Evolutionary conservation across 768 basidiomycete species (phyloP), one percentile per base, ranked within the genome.

Genomic region (Coprinopsis cinerea): DNA sequence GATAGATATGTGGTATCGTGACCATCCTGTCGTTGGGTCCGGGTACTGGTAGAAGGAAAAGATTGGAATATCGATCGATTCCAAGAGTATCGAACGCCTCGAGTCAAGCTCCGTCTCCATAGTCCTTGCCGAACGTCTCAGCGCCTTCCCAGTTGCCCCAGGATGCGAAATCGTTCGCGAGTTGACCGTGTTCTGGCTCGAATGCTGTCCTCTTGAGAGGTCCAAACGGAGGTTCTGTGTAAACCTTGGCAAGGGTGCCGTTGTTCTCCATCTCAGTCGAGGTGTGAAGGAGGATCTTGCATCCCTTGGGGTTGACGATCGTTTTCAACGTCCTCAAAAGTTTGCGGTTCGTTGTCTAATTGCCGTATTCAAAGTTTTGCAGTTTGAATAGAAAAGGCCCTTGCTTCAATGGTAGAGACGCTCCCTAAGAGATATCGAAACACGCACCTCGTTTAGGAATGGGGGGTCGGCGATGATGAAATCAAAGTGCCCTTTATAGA

Each of bases 81-180:
- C n/a, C n/a, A n/a, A n/a, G n/a, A n/a, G n/a, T n/a, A n/a, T n/a
- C n/a, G n/a, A n/a, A n/a, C n/a, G n/a, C n/a, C n/a, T n/a, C n/a
- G n/a, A n/a, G n/a, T n/a, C n/a, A n/a, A n/a, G n/a, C 28, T 24
- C 5, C 2, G 5, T 15, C 23, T 20, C 24, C 36, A 27, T n/a
- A n/a, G 14, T 13, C 20, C 35, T 28, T 26, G 11, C 68, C 67
- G 44, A 68, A 63, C 2, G 64, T 45, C 49, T 71, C 66, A 18
- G 66, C 68, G 6, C 67, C 70, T 14, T 69, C 65, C 71, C 72
- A 74, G 28, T 63, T 66, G 9, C 67, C 71, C 73, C 71, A 76
- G 47, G 66, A 70, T 4, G 63, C 69, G 51, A 74, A 75, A 44
- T 69, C 68, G 46, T 76, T 76, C 14, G 65, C 63, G 5, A 75